Conservation (phyloP, 1,139 yeast species). For the Casaregolazyma lundiana region DNA sequence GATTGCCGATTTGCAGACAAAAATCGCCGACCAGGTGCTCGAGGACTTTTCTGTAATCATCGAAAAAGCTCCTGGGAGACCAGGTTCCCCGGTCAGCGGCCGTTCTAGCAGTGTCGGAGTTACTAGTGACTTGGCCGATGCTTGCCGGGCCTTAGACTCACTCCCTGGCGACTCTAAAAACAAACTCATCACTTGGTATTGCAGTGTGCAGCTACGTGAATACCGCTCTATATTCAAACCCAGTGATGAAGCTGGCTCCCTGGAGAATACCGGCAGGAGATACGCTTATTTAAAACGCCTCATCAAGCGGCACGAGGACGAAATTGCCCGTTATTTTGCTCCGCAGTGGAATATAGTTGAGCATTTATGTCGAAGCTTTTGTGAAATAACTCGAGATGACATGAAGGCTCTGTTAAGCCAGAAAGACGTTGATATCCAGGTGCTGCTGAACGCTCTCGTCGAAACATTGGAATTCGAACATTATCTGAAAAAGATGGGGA, state of each 20-base stretch:
- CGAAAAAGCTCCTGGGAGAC: conserved; percentile 27
- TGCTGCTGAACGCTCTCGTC: conserved; percentile 55
- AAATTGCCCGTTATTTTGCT: conserved; percentile 57
- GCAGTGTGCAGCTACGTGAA: conserved; percentile 65
- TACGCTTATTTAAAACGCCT: conserved; percentile 76
- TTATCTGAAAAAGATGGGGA: conserved; percentile 45
- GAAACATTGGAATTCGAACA: conserved; percentile 76
- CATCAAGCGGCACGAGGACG: conserved; percentile 53
- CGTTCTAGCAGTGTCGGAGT: conserved; percentile 30
- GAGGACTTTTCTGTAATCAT: conserved; percentile 59
- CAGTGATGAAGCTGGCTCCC: conserved; percentile 87
- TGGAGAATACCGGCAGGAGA: conserved; percentile 79
- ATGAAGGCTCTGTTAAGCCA: conserved; percentile 44
- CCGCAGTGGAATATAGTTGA: conserved; percentile 64
- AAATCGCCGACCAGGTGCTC: conserved; percentile 67
- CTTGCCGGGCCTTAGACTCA: conserved; percentile 68
- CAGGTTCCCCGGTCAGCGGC: conserved; percentile 13
- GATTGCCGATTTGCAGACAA: conserved; percentile 59
- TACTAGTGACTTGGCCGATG: conserved; percentile 42
- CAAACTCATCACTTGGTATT: conserved; percentile 69
- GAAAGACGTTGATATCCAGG: conserved; percentile 46
- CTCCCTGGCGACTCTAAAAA: conserved; percentile 58
- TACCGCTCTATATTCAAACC: conserved; percentile 68
- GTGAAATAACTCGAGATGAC: conserved; percentile 66
- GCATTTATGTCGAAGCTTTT: conserved; percentile 58